Conservation (phyloP, 1,139 yeast species). For the Saccharomyces hybrid region DNA sequence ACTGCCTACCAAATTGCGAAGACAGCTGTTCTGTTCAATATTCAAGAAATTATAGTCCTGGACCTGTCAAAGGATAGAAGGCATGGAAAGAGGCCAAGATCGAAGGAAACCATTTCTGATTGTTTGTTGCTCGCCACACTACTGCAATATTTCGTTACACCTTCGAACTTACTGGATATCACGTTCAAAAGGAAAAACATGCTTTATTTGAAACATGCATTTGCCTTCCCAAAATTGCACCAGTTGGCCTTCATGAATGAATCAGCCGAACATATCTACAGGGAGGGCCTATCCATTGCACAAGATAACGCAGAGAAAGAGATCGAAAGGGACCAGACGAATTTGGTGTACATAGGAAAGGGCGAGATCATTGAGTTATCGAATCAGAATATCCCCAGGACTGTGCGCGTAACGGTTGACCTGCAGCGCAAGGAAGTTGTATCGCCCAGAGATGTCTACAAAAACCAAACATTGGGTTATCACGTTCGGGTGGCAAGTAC, state of each 20-base stretch:
- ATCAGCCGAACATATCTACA: conserved; percentile 35
- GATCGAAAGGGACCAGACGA: conserved; percentile 48
- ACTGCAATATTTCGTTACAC: conserved; percentile 78
- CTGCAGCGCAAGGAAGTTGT: conserved; percentile 54
- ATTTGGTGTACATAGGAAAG: conserved; percentile 69
- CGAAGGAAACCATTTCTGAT: conserved; percentile 28
- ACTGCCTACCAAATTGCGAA: conserved; percentile 74
- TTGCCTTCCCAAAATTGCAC: conserved; percentile 61
- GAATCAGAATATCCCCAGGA: conserved; percentile 61
- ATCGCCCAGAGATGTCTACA: conserved; percentile 67
- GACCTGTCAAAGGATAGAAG: conserved; percentile 34
- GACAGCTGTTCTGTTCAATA: conserved; percentile 60
- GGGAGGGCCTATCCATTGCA: conserved; percentile 69
- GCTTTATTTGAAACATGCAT: conserved; percentile 56
- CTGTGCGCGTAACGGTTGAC: conserved; percentile 79
- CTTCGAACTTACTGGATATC: conserved; percentile 66
- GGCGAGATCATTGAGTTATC: conserved; percentile 48
- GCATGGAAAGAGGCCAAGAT: conserved; percentile 11
- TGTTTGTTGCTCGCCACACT: conserved; percentile 58
- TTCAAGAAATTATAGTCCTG: conserved; percentile 65
- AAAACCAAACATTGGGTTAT: conserved; percentile 62
- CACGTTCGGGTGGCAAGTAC: conserved; percentile 58
- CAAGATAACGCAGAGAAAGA: conserved; percentile 23
- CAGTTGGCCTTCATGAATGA: conserved; percentile 62
- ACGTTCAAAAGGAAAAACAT: conserved; percentile 45